phyloP scores from a whole-genome alignment of 164 flowering plant genomes.

The Chimonanthus salicifolius region DNA sequence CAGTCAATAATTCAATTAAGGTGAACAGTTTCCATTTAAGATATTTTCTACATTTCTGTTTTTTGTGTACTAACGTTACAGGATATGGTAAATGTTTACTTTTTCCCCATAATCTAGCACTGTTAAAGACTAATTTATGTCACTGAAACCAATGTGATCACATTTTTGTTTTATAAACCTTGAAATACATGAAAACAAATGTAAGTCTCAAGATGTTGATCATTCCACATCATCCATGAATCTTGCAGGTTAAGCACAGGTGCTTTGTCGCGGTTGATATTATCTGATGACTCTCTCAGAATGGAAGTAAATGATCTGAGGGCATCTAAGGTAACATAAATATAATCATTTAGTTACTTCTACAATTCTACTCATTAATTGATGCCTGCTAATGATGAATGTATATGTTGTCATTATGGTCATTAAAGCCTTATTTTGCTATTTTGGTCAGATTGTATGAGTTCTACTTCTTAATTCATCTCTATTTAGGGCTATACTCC shows the following conservation, averaged over 20 bases:
- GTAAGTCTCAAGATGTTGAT: not conserved
- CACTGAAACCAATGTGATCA: not conserved
- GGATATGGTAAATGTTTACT: not conserved
- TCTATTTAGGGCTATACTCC: not conserved
- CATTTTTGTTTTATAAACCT: not conserved
- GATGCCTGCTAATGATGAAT: too few relatives aligned
- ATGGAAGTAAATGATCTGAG: conserved; percentile 79
- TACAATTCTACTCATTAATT: too few relatives aligned
- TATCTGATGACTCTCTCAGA: conserved; percentile 84
- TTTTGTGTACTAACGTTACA: not conserved
- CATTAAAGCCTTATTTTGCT: not conserved
- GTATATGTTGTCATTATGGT: not conserved
- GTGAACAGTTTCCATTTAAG: not conserved
- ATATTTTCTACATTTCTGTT: not conserved
- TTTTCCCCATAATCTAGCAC: not conserved
- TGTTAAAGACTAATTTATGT: not conserved
- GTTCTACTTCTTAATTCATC: not conserved
- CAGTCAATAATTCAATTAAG: too few relatives aligned
- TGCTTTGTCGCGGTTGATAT: conserved; percentile 68
- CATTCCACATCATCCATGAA: not conserved
- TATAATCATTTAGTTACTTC: not conserved
- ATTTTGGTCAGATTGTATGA: not conserved
- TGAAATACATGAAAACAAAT: not conserved
- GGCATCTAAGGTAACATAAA: conserved; percentile 54
- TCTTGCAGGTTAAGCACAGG: conserved; percentile 84